Percentiles rank a stretch among this genome's conserved stretches.
These are phyloP conservation scores for Prunus fruticosa DNA, from an alignment of 306 rosid species.

Conservation along the genomic window DNA sequence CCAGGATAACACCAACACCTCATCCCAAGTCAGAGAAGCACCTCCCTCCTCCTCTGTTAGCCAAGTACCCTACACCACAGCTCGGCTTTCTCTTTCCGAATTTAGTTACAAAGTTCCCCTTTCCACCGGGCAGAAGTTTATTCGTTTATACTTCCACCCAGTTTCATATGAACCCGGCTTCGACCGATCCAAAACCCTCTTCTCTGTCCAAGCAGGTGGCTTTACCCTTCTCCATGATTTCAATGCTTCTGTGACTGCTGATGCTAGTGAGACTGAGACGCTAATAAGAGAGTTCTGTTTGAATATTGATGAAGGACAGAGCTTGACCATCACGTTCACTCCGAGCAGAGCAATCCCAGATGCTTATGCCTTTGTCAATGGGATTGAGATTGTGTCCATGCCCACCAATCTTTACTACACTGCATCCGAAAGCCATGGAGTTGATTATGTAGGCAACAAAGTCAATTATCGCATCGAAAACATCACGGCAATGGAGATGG, in stretches of 20 bases:
- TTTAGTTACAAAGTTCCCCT: no score
- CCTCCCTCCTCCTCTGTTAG: no score
- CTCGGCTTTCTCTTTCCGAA: no score
- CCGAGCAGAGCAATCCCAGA: constrained; percentile 6
- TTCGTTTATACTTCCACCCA: neutral
- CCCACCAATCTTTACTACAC: constrained; percentile 46
- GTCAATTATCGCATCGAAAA: no score
- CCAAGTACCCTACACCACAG: no score
- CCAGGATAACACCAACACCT: no score
- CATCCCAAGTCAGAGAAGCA: no score
- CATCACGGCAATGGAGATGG: no score
- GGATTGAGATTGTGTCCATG: constrained; percentile 51
- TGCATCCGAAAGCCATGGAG: no score
- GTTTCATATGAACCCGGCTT: neutral
- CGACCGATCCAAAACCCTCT: constrained; percentile 5
- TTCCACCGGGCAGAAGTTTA: no score
- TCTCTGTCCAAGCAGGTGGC: constrained; percentile 7
- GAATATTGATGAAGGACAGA: neutral
- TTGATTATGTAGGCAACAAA: no score
- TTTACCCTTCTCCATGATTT: constrained; percentile 17
- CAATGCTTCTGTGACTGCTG: constrained; percentile 14
- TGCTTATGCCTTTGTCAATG: no score
- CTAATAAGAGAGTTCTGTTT: neutral
- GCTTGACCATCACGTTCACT: constrained; percentile 18
- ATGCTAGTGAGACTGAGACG: fast-evolving